A percentile compares a stretch with the other conserved stretches of the same genome.
phyloP scores from a whole-genome alignment of 306 rosid genomes.

The Vachellia collinsii region DNA sequence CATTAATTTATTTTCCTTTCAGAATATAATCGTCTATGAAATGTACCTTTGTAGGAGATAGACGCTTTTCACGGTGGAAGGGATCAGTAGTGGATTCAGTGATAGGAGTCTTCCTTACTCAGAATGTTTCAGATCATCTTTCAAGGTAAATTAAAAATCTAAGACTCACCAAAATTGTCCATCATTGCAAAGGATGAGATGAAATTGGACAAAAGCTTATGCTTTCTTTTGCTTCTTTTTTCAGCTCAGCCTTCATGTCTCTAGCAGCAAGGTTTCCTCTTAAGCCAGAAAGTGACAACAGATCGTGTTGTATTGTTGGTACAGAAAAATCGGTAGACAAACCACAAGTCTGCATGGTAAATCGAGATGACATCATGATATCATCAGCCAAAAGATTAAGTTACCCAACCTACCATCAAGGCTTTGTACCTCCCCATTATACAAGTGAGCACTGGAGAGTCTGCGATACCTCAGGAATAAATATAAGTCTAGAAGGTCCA shows the following conservation, averaged over 20 bases:
- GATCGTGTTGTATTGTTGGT: conserved; percentile 43
- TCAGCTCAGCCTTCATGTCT: conserved; percentile 97
- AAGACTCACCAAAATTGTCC: conserved; percentile 29
- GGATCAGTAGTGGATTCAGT: conserved; percentile 98
- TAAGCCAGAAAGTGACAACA: conserved; percentile 42
- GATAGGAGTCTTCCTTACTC: conserved; percentile 92
- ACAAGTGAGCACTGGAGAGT: conserved; percentile 48
- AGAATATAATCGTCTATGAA: conserved; percentile 34
- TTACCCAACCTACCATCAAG: conserved; percentile 48
- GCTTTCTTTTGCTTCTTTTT: conserved; percentile 43
- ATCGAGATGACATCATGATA: conserved; percentile 49
- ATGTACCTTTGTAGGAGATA: conserved; percentile 72
- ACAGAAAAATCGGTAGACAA: conserved; percentile 44
- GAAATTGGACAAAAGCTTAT: conserved; percentile 22
- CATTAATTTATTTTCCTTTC: conserved; percentile 25
- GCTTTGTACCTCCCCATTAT: conserved; percentile 40
- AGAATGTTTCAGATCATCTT: conserved; percentile 96
- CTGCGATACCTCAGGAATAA: conserved; percentile 41
- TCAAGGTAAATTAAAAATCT: conserved; percentile 65
- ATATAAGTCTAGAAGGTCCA: conserved; percentile 35
- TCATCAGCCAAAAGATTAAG: conserved; percentile 42
- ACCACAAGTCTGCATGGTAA: conserved; percentile 52
- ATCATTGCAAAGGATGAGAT: conserved; percentile 23
- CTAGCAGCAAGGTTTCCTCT: conserved; percentile 82
- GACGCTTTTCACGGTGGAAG: conserved; percentile 95